Percentiles rank a stretch among this genome's conserved stretches.
Evolutionary conservation across 345 rosid species (phyloP).

Genomic region (Dimocarpus longan): DNA sequence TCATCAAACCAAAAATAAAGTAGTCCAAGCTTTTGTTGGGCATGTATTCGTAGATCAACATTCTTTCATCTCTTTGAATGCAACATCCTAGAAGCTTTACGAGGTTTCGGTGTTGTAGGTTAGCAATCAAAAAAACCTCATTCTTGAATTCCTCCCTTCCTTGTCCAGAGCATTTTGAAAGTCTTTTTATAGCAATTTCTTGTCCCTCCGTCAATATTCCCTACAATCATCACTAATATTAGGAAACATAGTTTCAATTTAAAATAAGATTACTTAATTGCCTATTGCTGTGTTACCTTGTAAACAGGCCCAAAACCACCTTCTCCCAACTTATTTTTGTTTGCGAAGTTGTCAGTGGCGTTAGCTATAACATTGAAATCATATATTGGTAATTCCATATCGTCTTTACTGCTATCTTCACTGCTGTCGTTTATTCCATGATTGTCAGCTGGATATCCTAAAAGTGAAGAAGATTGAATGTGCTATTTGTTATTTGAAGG

Average conservation of each 20-base stretch:
- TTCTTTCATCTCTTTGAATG: conserved; percentile 30
- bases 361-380: conserved; percentile 15
- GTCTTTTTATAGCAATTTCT: conserved; percentile 24
- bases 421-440: neutral
- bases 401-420: neutral
- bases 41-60: conserved; percentile 41
- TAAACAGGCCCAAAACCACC: conserved; percentile 42
- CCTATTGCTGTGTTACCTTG: conserved; percentile 23
- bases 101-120: conserved; percentile 45
- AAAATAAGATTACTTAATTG: neutral
- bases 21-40: conserved; percentile 42
- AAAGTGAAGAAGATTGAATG: neutral
- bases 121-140: conserved; percentile 28
- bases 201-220: conserved; percentile 9
- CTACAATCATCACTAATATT: neutral
- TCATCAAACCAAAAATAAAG: conserved; percentile 36
- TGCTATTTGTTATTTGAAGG: no score
- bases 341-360: conserved; percentile 32
- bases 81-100: conserved; percentile 44
- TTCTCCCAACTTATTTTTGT: conserved; percentile 29
- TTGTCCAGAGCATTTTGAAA: conserved; percentile 17
- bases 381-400: conserved; percentile 26
- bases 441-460: neutral
- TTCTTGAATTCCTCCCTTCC: conserved; percentile 26
- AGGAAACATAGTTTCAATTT: neutral